A percentile compares a stretch with the other conserved stretches of the same genome.
Evolutionary conservation across 139 green algal genomes (phyloP).

Genomic region (Raphidocelis subcapitata): DNA sequence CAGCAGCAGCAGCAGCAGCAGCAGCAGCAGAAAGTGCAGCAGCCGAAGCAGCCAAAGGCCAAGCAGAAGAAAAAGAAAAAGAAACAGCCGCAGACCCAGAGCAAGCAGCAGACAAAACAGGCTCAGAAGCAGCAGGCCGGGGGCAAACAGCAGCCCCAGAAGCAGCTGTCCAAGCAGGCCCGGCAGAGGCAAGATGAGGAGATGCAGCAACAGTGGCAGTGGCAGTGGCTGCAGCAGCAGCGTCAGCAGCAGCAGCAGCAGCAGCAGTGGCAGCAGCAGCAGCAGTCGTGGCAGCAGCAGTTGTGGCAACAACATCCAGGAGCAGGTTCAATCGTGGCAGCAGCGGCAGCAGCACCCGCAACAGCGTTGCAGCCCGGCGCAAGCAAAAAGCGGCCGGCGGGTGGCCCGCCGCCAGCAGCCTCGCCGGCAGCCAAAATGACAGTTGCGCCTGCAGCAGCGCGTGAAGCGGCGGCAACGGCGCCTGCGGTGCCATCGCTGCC

Average conservation of each 20-base stretch:
- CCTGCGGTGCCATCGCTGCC: not conserved
- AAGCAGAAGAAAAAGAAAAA: not conserved
- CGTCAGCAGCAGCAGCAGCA: not conserved
- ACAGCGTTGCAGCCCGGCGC: not conserved
- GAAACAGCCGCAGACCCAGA: not conserved
- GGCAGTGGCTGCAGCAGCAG: not conserved
- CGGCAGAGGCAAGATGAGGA: not conserved
- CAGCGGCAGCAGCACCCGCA: not conserved
- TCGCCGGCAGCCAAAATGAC: not conserved
- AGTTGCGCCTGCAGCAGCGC: not conserved
- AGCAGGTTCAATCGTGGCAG: not conserved
- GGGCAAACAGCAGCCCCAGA: not conserved
- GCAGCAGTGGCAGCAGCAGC: not conserved
- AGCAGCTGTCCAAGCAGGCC: conserved; percentile 9
- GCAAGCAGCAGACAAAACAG: not conserved
- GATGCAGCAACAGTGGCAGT: not conserved
- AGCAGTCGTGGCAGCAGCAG: not conserved
- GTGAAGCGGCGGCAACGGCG: not conserved
- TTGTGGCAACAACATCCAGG: not conserved
- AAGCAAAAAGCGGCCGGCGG: not conserved
- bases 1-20: not conserved
- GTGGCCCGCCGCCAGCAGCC: not conserved
- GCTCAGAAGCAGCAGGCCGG: not conserved
- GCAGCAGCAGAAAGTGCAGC: conserved; percentile 1
- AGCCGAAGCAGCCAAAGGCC: not conserved